Evolutionary conservation across 805 yeast species (phyloP), one percentile per base, ranked within the genome.

Genomic region (Saturnispora dispora): DNA sequence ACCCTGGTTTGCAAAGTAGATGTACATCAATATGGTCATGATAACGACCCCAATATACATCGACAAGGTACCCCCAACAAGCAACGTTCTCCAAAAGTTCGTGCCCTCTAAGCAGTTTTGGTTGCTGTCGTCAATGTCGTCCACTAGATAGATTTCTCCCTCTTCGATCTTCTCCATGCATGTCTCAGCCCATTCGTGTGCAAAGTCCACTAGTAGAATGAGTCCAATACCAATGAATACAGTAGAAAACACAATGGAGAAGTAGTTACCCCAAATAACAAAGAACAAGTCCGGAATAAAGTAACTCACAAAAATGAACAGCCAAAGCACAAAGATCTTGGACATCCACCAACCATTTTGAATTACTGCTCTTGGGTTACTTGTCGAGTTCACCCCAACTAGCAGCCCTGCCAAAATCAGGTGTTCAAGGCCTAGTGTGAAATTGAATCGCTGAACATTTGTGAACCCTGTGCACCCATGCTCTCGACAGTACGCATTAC

Each of bases 121-220:
- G 32, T 71, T 72, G 30, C 52, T 58, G 47, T 64, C 68, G 53
- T 73, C 78, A 18, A 72, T 73, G 45, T 73, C 79, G 45, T 76
- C 81, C 53, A 74, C 81, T 9, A 52, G 73, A 67, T 67, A 69
- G 20, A 69, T 68, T 47, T 81, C 85, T 52, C 85, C 91, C 60
- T 83, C 81, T 63, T 93, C 98, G 41, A 93, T 88, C 60, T 88
- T 86, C 57, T 84, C 89, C 50, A 93, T 76, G 66, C 99, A 93
- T 7, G 85, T 86, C 61, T 93, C 99, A 0, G 98, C 97, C 96
- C 97, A 93, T 58, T 91, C 91, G 67, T 93, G 98, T 4, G 99
- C 98, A 74, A 88, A 93, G 67, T 93, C 99, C 32, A 93, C 97
- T 46, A 93, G 71, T 47, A 93, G 72, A 13, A 95, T 85, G 52